phyloP scores from a whole-genome alignment of 164 flowering plant species.

The Annona cherimola region DNA sequence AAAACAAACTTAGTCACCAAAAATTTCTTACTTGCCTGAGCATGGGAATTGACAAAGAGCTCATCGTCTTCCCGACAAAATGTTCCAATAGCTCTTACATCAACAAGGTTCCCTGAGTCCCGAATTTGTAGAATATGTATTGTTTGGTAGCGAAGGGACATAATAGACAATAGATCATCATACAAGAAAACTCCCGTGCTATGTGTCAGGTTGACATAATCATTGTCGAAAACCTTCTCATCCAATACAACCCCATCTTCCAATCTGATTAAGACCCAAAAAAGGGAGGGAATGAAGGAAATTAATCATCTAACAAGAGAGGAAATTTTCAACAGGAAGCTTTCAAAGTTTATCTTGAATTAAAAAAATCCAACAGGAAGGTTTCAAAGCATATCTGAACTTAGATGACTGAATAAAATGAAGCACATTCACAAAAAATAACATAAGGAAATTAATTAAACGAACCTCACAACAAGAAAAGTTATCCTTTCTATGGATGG shows the following conservation, averaged over 20 bases:
- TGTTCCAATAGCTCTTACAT: conserved; percentile 76
- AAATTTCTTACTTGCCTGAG: conserved; percentile 58
- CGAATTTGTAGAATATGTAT: conserved; percentile 91
- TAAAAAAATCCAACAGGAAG: not conserved
- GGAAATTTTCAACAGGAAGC: not conserved
- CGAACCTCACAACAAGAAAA: conserved; percentile 89
- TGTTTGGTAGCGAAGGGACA: conserved; percentile 85
- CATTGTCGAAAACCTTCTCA: conserved; percentile 77
- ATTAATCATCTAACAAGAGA: not conserved
- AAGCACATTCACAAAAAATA: not conserved
- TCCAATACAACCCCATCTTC: conserved; percentile 83
- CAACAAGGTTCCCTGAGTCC: conserved; percentile 81
- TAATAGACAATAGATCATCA: conserved; percentile 88
- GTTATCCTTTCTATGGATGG: conserved; percentile 88
- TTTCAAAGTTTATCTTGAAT: not conserved
- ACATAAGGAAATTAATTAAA: conserved; percentile 1
- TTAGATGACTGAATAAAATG: not conserved
- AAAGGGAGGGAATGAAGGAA: not conserved
- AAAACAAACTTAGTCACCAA: not conserved
- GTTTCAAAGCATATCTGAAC: not conserved
- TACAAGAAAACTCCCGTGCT: conserved; percentile 88
- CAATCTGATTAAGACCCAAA: conserved; percentile 39
- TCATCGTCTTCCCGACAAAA: conserved; percentile 97
- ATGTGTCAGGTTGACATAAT: conserved; percentile 74
- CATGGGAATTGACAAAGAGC: conserved; percentile 74